Conservation (phyloP, 208 protist genomes). For the Leishmania turanica region DNA sequence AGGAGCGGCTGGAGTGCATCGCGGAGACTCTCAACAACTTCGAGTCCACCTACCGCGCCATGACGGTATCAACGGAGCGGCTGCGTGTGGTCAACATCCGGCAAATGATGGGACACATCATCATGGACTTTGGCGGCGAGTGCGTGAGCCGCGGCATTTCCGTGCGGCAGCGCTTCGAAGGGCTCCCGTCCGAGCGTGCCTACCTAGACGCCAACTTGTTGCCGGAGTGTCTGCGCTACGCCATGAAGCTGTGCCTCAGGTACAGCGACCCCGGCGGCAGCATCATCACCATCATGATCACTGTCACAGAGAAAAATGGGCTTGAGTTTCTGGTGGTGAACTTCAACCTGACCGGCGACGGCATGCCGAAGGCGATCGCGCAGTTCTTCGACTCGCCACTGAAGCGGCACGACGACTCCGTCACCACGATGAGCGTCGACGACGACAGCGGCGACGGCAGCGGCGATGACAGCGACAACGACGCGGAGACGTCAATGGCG, state of each 20-base stretch:
- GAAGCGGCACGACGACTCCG: conserved; percentile 16
- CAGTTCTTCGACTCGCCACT: conserved; percentile 41
- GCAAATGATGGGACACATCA: conserved; percentile 79
- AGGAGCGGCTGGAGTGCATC: conserved; percentile 64
- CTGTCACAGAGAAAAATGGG: conserved; percentile 63
- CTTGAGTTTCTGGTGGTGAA: conserved; percentile 86
- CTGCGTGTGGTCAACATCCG: conserved; percentile 81
- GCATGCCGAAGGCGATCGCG: conserved; percentile 52
- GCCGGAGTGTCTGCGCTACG: conserved; percentile 78
- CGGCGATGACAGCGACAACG: conserved; percentile 14
- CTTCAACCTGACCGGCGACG: conserved; percentile 68
- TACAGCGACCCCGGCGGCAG: conserved; percentile 25
- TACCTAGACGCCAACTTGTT: conserved; percentile 73
- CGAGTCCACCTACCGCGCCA: conserved; percentile 71
- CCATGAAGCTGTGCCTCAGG: conserved; percentile 56
- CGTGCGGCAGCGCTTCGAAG: conserved; percentile 78
- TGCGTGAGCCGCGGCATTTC: conserved; percentile 61
- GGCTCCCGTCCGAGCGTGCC: conserved; percentile 55
- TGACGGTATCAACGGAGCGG: conserved; percentile 69
- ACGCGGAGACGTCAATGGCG: conserved; percentile 5
- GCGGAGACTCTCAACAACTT: conserved; percentile 65
- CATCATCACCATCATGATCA: conserved; percentile 65
- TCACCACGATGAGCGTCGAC: conserved; percentile 8
- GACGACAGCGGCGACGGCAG: conserved; percentile 9
- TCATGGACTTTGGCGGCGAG: conserved; percentile 84